A percentile compares a stretch with the other conserved stretches of the same genome.
These are phyloP conservation scores for Heritiera littoralis DNA, from an alignment of 345 rosid species.

Conservation along the genomic window DNA sequence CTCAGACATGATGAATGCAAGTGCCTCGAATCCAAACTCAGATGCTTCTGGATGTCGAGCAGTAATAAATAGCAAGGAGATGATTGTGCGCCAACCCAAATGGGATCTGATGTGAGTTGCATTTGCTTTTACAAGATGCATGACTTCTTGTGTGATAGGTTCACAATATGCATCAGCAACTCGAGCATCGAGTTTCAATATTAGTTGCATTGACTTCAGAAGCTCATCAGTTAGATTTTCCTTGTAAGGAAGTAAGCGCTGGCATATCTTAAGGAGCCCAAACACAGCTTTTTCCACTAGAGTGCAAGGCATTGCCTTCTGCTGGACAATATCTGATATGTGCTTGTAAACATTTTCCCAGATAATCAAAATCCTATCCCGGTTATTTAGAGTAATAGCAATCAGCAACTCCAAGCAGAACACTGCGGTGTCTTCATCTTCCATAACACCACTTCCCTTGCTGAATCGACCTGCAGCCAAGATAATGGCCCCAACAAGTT, in stretches of 20 bases:
- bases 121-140: constrained; percentile 66
- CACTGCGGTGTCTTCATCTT: constrained; percentile 55
- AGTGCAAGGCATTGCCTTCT: constrained; percentile 55
- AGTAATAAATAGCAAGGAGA: constrained; percentile 63
- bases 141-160: constrained; percentile 69
- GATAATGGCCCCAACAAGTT: constrained; percentile 58
- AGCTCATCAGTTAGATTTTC: constrained; percentile 74
- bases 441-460: constrained; percentile 32
- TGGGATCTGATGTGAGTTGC: constrained; percentile 67
- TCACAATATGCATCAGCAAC: constrained; percentile 81
- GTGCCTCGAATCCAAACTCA: constrained; percentile 65
- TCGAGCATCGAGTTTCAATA: constrained; percentile 72
- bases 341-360: constrained; percentile 68
- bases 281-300: constrained; percentile 72
- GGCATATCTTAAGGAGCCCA: constrained; percentile 71
- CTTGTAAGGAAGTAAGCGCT: constrained; percentile 71
- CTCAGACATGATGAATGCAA: constrained; percentile 64
- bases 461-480: constrained; percentile 42
- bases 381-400: constrained; percentile 61
- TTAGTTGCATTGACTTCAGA: constrained; percentile 61
- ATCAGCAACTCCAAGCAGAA: constrained; percentile 73
- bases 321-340: constrained; percentile 62
- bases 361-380: constrained; percentile 68
- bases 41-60: constrained; percentile 86
- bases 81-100: constrained; percentile 65